Evolutionary conservation across 2,329 filamentous ascomycete genomes (phyloP), one percentile per base, ranked within the genome.

Genomic region (Aspergillus persii): DNA sequence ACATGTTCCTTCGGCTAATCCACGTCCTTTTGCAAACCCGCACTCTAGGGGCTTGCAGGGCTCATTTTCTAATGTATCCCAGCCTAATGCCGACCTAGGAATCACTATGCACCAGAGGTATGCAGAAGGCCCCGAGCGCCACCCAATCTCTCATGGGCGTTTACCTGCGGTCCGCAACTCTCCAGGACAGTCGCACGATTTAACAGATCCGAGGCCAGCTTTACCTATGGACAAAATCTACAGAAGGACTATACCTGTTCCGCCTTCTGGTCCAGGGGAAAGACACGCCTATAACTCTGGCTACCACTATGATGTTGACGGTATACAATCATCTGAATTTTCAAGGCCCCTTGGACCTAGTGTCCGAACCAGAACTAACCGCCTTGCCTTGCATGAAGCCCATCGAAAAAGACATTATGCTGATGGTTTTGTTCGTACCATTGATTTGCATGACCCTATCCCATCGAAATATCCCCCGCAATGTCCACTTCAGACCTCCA

Each of bases 401-500:
- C 58, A 61, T 36, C 60, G 62, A 27, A 67, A 64, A 48, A 68
- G 66, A 31, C 64, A 71, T 36, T 74, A 77, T 64, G 72, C 74
- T 11, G 70, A 75, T 60, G 74, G 69, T 58, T 76, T 77, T 62
- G 69, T 76, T 57, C 73, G 72, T 56, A 67, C 68, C 39, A 61
- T 76, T 66, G 69, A 70, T 54, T 59, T 67, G 30, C 66, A 65
- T 44, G 71, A 70, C 26, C 59, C 63, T 48, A 56, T 61, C 44
- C 63, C 64, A 31, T 51, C 62, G 54, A 66, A 67, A 31, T 65
- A 67, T 44, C 53, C 57, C n/a, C 36, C 58, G 15, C 68, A 61
- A 26, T 67, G 58, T 50, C 63, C 54, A 50, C 50, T 58, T 33
- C 66, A 66, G 36, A 41, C 58, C 23, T 60, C 26, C 33, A 60